Conservation (phyloP, 257 asterid species). For the Plantago ovata region DNA sequence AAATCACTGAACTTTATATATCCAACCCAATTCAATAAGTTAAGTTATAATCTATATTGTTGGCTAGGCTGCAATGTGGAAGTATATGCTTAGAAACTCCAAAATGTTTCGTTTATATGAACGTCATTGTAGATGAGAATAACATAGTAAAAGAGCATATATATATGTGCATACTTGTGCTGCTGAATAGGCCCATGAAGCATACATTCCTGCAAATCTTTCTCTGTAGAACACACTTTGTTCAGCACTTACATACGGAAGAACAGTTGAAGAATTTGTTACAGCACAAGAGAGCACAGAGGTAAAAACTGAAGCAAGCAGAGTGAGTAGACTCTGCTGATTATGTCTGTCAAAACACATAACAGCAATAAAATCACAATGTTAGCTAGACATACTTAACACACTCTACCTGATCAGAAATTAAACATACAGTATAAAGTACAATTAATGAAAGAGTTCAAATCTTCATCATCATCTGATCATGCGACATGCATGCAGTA, state of each 20-base stretch:
- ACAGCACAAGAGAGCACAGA: conserved; percentile 41
- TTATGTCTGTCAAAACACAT: conserved; percentile 27
- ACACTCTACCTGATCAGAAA: not conserved
- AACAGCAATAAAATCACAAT: not conserved
- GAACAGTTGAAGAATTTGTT: conserved; percentile 37
- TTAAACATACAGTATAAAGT: not conserved
- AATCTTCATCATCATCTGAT: too few relatives aligned
- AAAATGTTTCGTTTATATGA: too few relatives aligned
- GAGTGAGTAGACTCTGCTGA: conserved; percentile 43
- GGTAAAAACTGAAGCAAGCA: conserved; percentile 38
- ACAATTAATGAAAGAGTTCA: not conserved
- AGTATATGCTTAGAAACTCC: too few relatives aligned
- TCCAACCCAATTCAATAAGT: not conserved
- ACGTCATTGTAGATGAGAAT: not conserved
- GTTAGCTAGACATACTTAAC: not conserved
- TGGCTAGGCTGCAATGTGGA: too few relatives aligned
- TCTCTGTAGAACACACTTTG: conserved; percentile 44
- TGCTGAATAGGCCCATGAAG: conserved; percentile 43
- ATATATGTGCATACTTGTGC: conserved; percentile 42
- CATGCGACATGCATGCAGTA: too few relatives aligned
- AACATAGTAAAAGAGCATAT: not conserved
- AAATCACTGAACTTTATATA: not conserved
- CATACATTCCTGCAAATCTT: conserved; percentile 47
- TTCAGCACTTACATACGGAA: conserved; percentile 41
- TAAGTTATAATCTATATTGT: not conserved